A percentile compares a stretch with the other conserved stretches of the same genome.
These are phyloP conservation scores for Ophiosphaerella narmari DNA, from an alignment of 2,329 filamentous ascomycete species.

Conservation along the genomic window DNA sequence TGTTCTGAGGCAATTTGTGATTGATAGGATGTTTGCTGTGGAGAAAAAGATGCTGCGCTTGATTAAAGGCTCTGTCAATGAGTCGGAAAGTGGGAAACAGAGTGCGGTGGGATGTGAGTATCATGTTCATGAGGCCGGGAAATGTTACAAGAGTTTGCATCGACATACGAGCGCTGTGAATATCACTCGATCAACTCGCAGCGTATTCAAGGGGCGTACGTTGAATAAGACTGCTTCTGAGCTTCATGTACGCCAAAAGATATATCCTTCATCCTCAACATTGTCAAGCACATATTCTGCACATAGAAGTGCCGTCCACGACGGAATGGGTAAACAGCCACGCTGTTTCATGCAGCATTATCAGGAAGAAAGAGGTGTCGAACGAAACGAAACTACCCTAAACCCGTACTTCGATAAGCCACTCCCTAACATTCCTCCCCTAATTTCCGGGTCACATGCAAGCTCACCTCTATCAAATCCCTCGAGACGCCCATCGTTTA, in stretches of 20 bases:
- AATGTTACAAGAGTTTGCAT: constrained; percentile 7
- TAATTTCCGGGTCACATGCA: neutral
- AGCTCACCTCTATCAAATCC: neutral
- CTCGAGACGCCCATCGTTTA: neutral
- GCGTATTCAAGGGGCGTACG: neutral
- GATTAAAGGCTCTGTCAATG: constrained; percentile 5
- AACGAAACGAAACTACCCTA: neutral
- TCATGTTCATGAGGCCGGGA: constrained; percentile 8
- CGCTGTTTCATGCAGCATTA: neutral
- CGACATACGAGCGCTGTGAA: too few relatives aligned
- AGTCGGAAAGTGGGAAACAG: neutral
- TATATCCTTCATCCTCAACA: neutral
- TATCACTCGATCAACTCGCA: neutral
- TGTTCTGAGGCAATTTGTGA: constrained; percentile 2
- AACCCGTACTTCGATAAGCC: neutral
- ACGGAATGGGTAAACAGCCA: neutral
- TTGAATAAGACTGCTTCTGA: too few relatives aligned
- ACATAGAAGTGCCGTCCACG: neutral
- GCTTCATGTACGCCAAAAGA: neutral
- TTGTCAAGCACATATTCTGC: neutral
- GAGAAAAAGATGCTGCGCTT: constrained; percentile 13
- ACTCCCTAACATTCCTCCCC: neutral
- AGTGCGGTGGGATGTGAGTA: constrained; percentile 5
- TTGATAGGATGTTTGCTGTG: constrained; percentile 16
- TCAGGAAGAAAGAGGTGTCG: neutral